A percentile compares a stretch with the other conserved stretches of the same genome.
These are phyloP conservation scores for Alternaria arborescens DNA, from an alignment of 2,329 filamentous ascomycete species.

Conservation along the genomic window DNA sequence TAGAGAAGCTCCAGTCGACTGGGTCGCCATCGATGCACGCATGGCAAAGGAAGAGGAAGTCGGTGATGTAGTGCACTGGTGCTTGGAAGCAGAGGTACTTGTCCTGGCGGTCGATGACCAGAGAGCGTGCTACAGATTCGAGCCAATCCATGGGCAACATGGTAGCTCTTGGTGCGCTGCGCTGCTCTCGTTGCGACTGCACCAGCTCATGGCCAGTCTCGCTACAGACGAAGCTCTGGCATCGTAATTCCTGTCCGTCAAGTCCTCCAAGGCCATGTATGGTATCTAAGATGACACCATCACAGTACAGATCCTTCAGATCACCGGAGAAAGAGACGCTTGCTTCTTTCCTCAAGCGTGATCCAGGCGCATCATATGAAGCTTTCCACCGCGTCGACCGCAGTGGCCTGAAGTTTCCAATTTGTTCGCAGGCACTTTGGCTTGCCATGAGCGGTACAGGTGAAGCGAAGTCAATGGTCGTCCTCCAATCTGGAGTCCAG, in stretches of 20 bases:
- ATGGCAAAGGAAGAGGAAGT: conserved; percentile 40
- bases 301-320: conserved; percentile 34
- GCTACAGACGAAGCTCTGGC: conserved; percentile 36
- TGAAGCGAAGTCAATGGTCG: conserved; percentile 35
- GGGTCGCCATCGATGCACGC: conserved; percentile 28
- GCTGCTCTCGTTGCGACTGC: conserved; percentile 17
- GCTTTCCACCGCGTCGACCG: conserved; percentile 32
- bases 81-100: conserved; percentile 42
- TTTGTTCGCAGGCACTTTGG: conserved; percentile 38
- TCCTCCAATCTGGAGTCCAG: conserved; percentile 43
- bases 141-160: conserved; percentile 31
- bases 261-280: conserved; percentile 39
- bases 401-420: conserved; percentile 43
- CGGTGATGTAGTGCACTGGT: conserved; percentile 33
- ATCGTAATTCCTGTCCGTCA: conserved; percentile 37
- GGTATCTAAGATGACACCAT: conserved; percentile 35
- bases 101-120: conserved; percentile 42
- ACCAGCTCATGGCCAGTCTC: conserved; percentile 25
- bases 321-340: conserved; percentile 33
- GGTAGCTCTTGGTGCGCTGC: conserved; percentile 11
- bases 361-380: conserved; percentile 38
- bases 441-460: conserved; percentile 48
- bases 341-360: conserved; percentile 22
- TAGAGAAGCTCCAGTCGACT: conserved; percentile 37
- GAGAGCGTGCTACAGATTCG: conserved; percentile 33